These are phyloP conservation scores for Puccinellia tenuiflora DNA, from an alignment of 176 grass and related monocot genomes.

Conservation along the genomic window DNA sequence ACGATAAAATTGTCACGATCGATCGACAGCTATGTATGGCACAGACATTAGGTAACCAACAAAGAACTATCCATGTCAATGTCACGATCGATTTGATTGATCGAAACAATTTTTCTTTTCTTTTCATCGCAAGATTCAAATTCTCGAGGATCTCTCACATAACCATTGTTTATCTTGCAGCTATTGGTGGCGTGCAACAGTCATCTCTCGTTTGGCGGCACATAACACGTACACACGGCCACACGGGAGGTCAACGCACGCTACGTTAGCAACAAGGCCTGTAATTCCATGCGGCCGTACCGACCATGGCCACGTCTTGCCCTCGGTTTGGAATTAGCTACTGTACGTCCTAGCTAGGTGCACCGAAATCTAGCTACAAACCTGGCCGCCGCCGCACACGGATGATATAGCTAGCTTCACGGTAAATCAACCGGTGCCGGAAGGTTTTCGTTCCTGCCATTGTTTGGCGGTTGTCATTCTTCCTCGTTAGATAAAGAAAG, in stretches of 20 bases:
- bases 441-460: background rate
- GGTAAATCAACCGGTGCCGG: slow-evolving; percentile 12
- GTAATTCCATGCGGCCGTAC: background rate
- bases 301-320: background rate
- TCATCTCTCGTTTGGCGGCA: background rate
- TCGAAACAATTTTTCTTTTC: background rate
- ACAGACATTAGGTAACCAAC: background rate
- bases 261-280: background rate
- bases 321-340: background rate
- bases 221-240: background rate
- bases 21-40: background rate
- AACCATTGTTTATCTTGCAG: background rate
- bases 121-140: background rate
- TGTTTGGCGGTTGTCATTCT: too few relatives aligned
- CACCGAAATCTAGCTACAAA: slow-evolving; percentile 32
- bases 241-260: slow-evolving; percentile 23
- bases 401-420: slow-evolving; percentile 10
- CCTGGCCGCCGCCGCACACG: background rate
- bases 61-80: background rate
- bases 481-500: too few relatives aligned
- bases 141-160: background rate
- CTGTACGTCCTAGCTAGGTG: slow-evolving; percentile 35
- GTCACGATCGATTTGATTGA: background rate
- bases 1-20: background rate
- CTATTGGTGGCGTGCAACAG: background rate